A percentile compares a stretch with the other conserved stretches of the same genome.
phyloP scores from a whole-genome alignment of 108 stramenopile species.

The Skeletonema grethae region DNA sequence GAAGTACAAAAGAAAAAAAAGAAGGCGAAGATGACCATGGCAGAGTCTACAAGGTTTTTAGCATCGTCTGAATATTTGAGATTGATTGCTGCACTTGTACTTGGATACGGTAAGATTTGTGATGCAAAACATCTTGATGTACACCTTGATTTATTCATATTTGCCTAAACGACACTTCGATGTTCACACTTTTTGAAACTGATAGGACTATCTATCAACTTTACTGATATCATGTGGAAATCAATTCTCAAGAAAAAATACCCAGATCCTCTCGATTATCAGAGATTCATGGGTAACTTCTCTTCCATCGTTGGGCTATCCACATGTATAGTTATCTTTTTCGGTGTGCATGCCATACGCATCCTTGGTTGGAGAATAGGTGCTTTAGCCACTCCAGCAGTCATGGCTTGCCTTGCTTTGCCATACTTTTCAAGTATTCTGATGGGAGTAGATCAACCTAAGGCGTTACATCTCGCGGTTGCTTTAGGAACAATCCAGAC shows the following conservation, averaged over 20 bases:
- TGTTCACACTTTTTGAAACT: not conserved
- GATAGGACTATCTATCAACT: conserved; percentile 89
- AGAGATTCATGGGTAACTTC: conserved; percentile 95
- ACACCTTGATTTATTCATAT: not conserved
- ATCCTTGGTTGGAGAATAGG: conserved; percentile 93
- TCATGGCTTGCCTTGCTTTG: conserved; percentile 84
- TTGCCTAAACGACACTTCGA: not conserved
- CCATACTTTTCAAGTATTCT: conserved; percentile 92
- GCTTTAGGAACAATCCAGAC: conserved; percentile 89
- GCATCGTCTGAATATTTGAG: conserved; percentile 91
- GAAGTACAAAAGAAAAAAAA: conserved; percentile 63
- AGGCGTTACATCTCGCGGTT: conserved; percentile 71
- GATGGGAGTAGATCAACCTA: conserved; percentile 75
- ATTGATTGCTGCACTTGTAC: conserved; percentile 85
- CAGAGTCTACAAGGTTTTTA: conserved; percentile 84
- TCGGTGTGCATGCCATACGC: conserved; percentile 91
- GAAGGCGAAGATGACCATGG: conserved; percentile 87
- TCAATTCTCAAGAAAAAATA: conserved; percentile 91
- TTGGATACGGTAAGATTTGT: conserved; percentile 78
- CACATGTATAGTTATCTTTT: conserved; percentile 92
- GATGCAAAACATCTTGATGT: not conserved
- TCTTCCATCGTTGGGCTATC: conserved; percentile 82
- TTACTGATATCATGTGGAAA: conserved; percentile 98
- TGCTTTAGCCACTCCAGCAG: conserved; percentile 90
- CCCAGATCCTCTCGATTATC: conserved; percentile 90